phyloP scores from a whole-genome alignment of 163 green algal species.

The Trebouxia gelatinosa region DNA sequence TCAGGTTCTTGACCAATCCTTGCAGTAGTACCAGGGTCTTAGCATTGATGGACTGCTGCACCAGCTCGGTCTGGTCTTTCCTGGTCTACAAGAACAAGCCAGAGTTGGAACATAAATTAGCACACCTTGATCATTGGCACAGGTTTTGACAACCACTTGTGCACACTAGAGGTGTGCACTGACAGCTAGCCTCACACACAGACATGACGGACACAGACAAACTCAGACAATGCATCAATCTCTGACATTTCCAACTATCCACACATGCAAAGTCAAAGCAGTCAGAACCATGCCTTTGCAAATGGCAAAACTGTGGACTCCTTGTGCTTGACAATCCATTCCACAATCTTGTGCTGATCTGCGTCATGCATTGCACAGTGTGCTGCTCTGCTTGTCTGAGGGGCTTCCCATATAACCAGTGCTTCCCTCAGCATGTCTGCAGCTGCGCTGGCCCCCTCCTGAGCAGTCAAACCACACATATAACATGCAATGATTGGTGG shows the following conservation, averaged over 20 bases:
- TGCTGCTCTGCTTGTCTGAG: not conserved
- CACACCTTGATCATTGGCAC: not conserved
- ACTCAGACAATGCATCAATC: not conserved
- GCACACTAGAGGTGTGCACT: not conserved
- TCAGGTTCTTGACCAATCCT: not conserved
- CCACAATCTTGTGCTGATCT: not conserved
- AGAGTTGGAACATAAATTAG: not conserved
- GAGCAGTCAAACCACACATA: not conserved
- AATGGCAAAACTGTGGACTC: not conserved
- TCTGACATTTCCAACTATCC: not conserved
- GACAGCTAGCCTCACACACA: not conserved
- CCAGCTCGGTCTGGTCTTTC: not conserved
- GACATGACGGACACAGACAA: not conserved
- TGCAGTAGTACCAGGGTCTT: not conserved
- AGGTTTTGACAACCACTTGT: not conserved
- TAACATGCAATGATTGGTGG: no score
- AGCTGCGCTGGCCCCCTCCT: not conserved
- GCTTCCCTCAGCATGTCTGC: not conserved
- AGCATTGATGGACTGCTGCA: slow-evolving; percentile 1
- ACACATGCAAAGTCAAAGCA: not conserved
- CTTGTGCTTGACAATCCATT: slow-evolving; percentile 10
- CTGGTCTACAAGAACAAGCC: not conserved
- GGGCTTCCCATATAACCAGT: not conserved
- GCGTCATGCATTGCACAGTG: not conserved
- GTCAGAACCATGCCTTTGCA: not conserved